phyloP scores from a whole-genome alignment of 768 basidiomycete genomes.

The Chiua virens region DNA sequence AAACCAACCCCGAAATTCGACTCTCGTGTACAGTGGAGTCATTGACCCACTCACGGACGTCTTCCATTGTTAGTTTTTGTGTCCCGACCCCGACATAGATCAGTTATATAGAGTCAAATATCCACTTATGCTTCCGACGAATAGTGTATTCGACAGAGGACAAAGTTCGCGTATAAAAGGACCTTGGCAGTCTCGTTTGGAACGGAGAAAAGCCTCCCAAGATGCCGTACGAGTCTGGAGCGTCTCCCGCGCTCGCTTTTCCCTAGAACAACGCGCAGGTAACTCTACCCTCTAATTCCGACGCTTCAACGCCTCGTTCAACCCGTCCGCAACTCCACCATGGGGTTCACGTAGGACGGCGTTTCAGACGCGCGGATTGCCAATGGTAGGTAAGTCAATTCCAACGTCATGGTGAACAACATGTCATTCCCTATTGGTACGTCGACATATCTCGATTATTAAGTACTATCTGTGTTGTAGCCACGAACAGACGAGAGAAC shows the following conservation, averaged over 20 bases:
- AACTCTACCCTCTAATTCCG: background rate
- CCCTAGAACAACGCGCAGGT: background rate
- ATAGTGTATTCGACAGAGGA: background rate
- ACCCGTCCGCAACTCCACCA: background rate
- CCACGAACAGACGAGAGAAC: constrained; percentile 1
- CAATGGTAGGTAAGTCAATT: constrained; percentile 6
- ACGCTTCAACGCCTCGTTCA: background rate
- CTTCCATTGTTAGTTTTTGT: background rate
- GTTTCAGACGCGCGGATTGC: background rate
- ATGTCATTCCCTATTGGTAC: constrained; percentile 15
- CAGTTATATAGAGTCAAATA: constrained; percentile 14
- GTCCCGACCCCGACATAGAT: constrained; percentile 1
- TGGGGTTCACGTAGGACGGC: background rate
- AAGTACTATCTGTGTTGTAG: constrained; percentile 7
- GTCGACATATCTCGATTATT: constrained; percentile 8
- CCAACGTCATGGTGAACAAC: background rate
- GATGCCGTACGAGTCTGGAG: background rate
- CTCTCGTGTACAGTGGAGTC: background rate
- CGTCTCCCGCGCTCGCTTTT: background rate
- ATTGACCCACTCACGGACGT: constrained; percentile 16
- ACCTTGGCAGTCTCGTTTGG: background rate
- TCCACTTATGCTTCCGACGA: constrained; percentile 18
- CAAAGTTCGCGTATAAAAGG: constrained; percentile 15
- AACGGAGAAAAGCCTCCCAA: background rate
- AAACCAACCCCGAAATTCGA: background rate